phyloP scores from a whole-genome alignment of 2,329 filamentous ascomycete genomes.

The Metarhizium brunneum region DNA sequence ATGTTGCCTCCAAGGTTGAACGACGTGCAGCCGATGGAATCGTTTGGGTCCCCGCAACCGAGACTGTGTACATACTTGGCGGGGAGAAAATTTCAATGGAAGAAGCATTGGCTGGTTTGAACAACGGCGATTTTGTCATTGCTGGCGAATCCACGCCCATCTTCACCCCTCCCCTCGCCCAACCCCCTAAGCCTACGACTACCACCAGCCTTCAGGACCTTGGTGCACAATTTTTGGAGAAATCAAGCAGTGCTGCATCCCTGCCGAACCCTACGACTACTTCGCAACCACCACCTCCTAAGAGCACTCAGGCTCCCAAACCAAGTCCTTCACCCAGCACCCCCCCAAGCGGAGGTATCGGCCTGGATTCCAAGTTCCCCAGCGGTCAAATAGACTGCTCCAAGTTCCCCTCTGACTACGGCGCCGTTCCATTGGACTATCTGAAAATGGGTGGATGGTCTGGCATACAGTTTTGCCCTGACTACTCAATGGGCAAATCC shows the following conservation, averaged over 20 bases:
- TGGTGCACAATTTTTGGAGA: conserved; percentile 6
- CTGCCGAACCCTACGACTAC: conserved; percentile 5
- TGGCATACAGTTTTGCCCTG: conserved; percentile 60
- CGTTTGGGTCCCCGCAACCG: conserved; percentile 49
- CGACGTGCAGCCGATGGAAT: conserved; percentile 36
- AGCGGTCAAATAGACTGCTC: conserved; percentile 63
- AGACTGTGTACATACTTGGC: conserved; percentile 64
- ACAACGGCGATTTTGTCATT: conserved; percentile 59
- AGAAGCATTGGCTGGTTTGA: conserved; percentile 63
- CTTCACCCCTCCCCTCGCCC: conserved; percentile 21
- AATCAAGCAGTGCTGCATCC: conserved; percentile 2
- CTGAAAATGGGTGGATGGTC: conserved; percentile 66
- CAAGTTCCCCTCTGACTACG: conserved; percentile 71
- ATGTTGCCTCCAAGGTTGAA: conserved; percentile 35
- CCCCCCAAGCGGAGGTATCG: conserved; percentile 27
- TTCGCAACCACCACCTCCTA: conserved; percentile 11
- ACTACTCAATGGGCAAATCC: conserved; percentile 33
- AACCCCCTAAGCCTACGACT: conserved; percentile 22
- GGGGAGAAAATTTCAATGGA: conserved; percentile 50
- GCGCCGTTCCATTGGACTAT: conserved; percentile 62
- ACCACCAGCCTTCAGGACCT: neutral
- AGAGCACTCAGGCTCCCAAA: conserved; percentile 12
- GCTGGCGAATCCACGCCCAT: conserved; percentile 49
- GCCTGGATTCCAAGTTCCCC: conserved; percentile 62
- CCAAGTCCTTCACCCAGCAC: conserved; percentile 7